Evolutionary conservation across 1,139 yeast species (phyloP).

Genomic region (Geotrichum reessii): DNA sequence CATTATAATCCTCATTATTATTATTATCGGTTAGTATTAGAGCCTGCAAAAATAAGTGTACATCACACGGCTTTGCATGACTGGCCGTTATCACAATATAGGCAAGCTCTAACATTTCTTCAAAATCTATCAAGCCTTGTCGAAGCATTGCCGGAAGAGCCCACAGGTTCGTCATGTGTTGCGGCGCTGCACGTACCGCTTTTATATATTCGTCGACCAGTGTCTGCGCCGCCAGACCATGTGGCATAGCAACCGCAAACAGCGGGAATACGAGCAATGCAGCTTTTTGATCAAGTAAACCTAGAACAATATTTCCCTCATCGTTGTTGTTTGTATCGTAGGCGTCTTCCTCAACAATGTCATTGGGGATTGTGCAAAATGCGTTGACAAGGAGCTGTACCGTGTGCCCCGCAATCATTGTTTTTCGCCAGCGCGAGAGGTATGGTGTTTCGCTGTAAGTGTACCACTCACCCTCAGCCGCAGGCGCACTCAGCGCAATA

Average conservation of each 20-base stretch:
- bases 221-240: not conserved
- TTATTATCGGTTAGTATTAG: too few relatives aligned
- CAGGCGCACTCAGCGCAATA: conserved; percentile 1
- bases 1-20: too few relatives aligned
- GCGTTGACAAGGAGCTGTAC: not conserved
- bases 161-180: not conserved
- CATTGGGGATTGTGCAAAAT: not conserved
- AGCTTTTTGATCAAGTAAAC: not conserved
- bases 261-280: not conserved
- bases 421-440: not conserved
- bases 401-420: conserved; percentile 10
- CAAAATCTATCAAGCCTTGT: not conserved
- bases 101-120: not conserved
- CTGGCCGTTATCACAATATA: not conserved
- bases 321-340: not conserved
- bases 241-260: not conserved
- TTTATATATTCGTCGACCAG: conserved; percentile 1
- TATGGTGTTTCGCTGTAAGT: conserved; percentile 6
- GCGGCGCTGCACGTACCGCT: not conserved
- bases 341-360: not conserved
- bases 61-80: not conserved
- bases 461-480: conserved; percentile 11
- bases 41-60: not conserved
- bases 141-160: not conserved
- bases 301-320: not conserved